Evolutionary conservation across 768 basidiomycete genomes (phyloP).

Genomic region (Lyophyllum decastes): DNA sequence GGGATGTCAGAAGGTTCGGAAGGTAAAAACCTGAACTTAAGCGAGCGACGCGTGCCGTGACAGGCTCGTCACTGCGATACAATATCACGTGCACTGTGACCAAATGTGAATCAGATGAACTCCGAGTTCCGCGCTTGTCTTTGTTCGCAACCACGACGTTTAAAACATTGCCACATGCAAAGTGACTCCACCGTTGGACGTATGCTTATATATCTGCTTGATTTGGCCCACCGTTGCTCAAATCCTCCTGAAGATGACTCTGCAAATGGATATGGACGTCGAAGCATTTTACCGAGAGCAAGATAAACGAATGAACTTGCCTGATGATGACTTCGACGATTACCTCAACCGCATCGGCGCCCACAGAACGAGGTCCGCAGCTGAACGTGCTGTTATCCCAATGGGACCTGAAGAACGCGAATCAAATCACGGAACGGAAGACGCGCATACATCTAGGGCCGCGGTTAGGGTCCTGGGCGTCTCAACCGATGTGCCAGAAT

Average conservation of each 20-base stretch:
- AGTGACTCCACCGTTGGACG: neutral
- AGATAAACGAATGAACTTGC: conserved; percentile 52
- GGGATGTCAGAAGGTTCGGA: neutral
- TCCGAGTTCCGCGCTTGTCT: neutral
- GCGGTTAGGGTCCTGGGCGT: too few species aligned
- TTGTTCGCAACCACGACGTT: neutral
- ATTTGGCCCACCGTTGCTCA: neutral
- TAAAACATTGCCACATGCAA: neutral
- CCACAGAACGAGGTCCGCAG: conserved; percentile 14
- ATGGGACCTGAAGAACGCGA: neutral
- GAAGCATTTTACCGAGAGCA: conserved; percentile 57
- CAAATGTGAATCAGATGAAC: neutral
- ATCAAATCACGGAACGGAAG: neutral
- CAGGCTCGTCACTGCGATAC: neutral
- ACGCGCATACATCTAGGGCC: neutral
- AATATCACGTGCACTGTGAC: neutral
- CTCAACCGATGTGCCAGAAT: too few species aligned
- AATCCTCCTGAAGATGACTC: conserved; percentile 18
- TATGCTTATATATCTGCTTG: conserved; percentile 12
- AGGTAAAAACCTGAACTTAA: neutral
- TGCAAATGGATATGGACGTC: conserved; percentile 24
- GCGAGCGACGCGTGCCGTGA: neutral
- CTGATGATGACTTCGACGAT: conserved; percentile 52
- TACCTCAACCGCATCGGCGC: conserved; percentile 38
- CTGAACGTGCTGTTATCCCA: neutral